Evolutionary conservation across 441 rosid species (phyloP).

Genomic region (Euphorbia celastroides): DNA sequence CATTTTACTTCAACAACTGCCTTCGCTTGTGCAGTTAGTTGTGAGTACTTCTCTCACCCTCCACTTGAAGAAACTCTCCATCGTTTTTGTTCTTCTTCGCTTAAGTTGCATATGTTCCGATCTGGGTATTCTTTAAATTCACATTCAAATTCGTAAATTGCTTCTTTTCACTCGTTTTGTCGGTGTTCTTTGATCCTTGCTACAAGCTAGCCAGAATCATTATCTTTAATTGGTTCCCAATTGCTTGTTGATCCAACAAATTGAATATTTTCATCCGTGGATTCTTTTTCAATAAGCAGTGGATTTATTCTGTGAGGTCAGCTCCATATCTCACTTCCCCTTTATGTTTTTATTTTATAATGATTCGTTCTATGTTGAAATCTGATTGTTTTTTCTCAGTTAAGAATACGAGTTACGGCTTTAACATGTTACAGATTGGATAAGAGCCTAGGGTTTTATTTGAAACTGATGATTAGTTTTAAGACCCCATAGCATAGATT

Average conservation of each 20-base stretch:
- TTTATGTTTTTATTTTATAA: not conserved
- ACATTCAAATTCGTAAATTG: conserved; percentile 17
- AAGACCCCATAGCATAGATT: not conserved
- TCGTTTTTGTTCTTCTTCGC: conserved; percentile 7
- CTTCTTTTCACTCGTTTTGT: too few relatives aligned
- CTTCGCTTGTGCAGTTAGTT: conserved; percentile 13
- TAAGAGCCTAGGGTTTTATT: not conserved
- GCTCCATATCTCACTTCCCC: conserved; percentile 8
- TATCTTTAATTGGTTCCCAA: conserved; percentile 3
- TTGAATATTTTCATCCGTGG: conserved; percentile 16
- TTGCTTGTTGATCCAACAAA: conserved; percentile 5
- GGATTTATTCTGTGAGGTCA: conserved; percentile 24
- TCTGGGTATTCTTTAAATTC: conserved; percentile 23
- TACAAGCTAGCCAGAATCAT: conserved; percentile 1
- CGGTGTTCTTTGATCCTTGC: not conserved
- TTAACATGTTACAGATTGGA: not conserved
- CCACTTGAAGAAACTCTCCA: conserved; percentile 3
- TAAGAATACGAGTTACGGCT: conserved; percentile 8
- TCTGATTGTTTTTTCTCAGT: conserved; percentile 7
- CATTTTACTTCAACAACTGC: not conserved
- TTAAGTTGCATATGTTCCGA: conserved; percentile 16
- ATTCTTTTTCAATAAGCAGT: conserved; percentile 15
- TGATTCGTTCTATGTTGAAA: not conserved
- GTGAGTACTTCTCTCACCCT: conserved; percentile 6
- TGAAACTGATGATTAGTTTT: not conserved